Percentiles rank a stretch among this genome's conserved stretches.
phyloP scores from a whole-genome alignment of 768 basidiomycete species.

The Baorangia bicolor region DNA sequence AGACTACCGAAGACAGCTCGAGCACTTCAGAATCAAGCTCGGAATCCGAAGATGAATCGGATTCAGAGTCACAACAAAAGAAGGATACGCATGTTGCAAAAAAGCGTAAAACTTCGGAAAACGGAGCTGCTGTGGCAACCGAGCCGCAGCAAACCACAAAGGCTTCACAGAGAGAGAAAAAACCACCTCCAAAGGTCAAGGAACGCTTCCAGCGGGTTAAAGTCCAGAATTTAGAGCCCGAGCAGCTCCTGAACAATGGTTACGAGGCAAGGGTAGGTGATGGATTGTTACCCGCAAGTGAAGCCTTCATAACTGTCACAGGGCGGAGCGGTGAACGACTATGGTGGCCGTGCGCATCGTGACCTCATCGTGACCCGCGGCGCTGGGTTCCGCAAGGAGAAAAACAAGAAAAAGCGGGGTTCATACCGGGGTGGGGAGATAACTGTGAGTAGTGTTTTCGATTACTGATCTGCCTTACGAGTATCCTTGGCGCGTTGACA shows the following conservation, averaged over 20 bases:
- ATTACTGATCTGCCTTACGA: background rate
- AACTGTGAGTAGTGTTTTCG: slow-evolving; percentile 53
- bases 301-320: slow-evolving; percentile 23
- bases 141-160: background rate
- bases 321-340: slow-evolving; percentile 73
- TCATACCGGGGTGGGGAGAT: slow-evolving; percentile 95
- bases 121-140: slow-evolving; percentile 43
- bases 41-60: slow-evolving; percentile 22
- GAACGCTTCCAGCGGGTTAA: slow-evolving; percentile 83
- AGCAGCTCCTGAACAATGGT: slow-evolving; percentile 59
- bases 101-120: slow-evolving; percentile 57
- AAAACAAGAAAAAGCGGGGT: slow-evolving; percentile 98
- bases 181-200: slow-evolving; percentile 41
- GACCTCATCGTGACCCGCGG: slow-evolving; percentile 94
- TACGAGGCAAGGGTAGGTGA: slow-evolving; percentile 75
- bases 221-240: slow-evolving; percentile 48
- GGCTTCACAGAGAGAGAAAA: slow-evolving; percentile 13
- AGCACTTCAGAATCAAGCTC: slow-evolving; percentile 21
- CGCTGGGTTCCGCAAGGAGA: slow-evolving; percentile 96
- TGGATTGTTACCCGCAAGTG: background rate
- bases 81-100: slow-evolving; percentile 43
- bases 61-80: background rate
- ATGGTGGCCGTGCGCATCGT: slow-evolving; percentile 79
- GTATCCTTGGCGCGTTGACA: slow-evolving; percentile 28
- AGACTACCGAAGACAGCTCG: background rate